Conservation (phyloP, 495 filamentous ascomycete species). For the Xylaria grammica region DNA sequence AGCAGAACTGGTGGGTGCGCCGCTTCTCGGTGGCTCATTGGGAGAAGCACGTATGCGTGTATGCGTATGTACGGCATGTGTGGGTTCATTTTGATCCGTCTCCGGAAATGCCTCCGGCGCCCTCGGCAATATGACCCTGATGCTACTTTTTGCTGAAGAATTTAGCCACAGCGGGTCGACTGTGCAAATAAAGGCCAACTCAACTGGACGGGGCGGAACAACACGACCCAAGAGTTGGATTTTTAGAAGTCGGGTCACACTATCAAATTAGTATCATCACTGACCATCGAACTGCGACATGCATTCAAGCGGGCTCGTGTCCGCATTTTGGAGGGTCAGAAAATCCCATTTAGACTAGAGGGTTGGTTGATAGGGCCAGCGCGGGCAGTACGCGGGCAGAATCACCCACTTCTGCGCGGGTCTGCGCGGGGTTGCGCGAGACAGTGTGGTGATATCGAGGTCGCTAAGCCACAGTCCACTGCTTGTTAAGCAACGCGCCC, state of each 20-base stretch:
- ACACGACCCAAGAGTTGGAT: neutral
- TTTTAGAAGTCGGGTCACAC: neutral
- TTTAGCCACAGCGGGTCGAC: neutral
- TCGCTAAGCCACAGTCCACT: slow-evolving; percentile 11
- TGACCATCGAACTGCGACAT: slow-evolving; percentile 20
- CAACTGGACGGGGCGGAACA: too few relatives aligned
- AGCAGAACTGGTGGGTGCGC: neutral
- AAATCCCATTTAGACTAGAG: neutral
- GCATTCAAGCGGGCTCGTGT: slow-evolving; percentile 20
- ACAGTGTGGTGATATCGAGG: slow-evolving; percentile 18
- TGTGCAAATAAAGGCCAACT: slow-evolving; percentile 4
- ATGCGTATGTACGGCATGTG: slow-evolving; percentile 13
- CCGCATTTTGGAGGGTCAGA: slow-evolving; percentile 13
- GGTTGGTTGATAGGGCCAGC: neutral
- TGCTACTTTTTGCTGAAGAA: neutral
- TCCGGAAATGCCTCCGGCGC: slow-evolving; percentile 10
- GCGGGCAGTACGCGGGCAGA: too few relatives aligned
- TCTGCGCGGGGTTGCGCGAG: slow-evolving; percentile 16
- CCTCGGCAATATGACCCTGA: neutral
- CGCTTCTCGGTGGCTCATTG: neutral
- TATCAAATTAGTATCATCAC: neutral
- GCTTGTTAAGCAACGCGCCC: neutral
- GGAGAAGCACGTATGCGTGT: neutral
- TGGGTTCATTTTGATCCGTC: neutral
- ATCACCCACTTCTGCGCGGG: neutral